Base-by-base conservation (phyloP, 305 asterid species). In the Plantago rigida region DNA sequence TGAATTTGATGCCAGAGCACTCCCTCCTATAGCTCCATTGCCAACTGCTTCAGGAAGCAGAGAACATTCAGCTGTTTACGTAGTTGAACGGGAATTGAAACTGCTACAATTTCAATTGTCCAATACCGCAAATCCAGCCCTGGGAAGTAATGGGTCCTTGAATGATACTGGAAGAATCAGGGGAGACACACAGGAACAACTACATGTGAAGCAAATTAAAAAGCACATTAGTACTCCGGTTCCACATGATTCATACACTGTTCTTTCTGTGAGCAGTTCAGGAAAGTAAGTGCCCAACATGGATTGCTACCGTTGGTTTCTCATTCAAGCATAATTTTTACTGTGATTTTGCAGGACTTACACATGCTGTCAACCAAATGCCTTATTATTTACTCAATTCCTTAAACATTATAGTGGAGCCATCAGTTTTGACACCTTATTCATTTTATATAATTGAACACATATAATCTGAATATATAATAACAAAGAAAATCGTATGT, bases 81-180 rank as follows among this genome's bases (percentile, higher is more conserved):
- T 86, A 58, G 84, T 86, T 74, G 96, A 83, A 66, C 77, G 96
- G 78, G 93, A 86, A 72, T 62, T 92, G 81, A 92, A 84, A 73
- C 72, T 86, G 73, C 76, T 88, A 59, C 95, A 92, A 45, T 92
- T 88, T 79, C 95, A 92, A 66, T 62, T 92, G 74, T 80, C 90
- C 47, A 93, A 87, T 77, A 78, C 91, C 24, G 76, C 79, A 49
- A 83, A 82, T 71, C 96, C 99, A 6, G 81, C 92, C 49, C 97
- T 92, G 51, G 97, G 97, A 77, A 87, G 89, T 74, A 92, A 87
- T 73, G 95, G 88, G 63, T 79, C 94, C 68, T 81, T 88, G 80
- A 83, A 82, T 74, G 97, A 90, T 54, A 68, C 71, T 4, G 98
- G 95, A 71, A 86, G 94, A 73, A 66, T 84, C 75, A 83, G 94